Conservation (phyloP, 2,329 filamentous ascomycete genomes). For the Aspergillus sergii region DNA sequence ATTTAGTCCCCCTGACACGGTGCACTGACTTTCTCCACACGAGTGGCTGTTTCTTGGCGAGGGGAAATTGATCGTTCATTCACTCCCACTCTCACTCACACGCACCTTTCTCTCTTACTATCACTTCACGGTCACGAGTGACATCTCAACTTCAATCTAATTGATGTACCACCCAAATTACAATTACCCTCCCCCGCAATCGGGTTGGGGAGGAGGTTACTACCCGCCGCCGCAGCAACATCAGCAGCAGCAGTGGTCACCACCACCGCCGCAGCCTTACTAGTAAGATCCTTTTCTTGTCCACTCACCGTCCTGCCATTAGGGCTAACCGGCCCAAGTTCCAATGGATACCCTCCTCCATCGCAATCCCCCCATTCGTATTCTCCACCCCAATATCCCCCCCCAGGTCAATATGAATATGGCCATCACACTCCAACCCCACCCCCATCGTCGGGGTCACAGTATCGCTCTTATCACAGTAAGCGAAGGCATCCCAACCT, state of each 20-base stretch:
- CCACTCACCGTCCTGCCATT: background rate
- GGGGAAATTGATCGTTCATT: background rate
- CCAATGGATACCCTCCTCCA: conserved; percentile 12
- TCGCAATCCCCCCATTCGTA: conserved; percentile 1
- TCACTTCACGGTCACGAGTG: background rate
- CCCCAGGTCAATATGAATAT: conserved; percentile 5
- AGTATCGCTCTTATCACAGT: conserved; percentile 21
- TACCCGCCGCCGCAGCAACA: conserved; percentile 12
- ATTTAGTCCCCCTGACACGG: background rate
- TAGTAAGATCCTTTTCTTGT: conserved; percentile 9
- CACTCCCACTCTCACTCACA: background rate
- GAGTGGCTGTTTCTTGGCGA: background rate
- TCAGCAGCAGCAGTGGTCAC: conserved; percentile 15
- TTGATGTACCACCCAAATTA: conserved; percentile 27
- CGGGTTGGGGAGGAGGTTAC: conserved; percentile 20
- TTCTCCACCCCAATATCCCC: conserved; percentile 12
- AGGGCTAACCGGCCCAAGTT: conserved; percentile 1
- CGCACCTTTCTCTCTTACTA: no score
- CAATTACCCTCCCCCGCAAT: conserved; percentile 12
- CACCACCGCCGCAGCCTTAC: conserved; percentile 17
- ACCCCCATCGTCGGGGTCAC: conserved; percentile 16
- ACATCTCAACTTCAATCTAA: background rate
- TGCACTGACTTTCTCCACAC: background rate
- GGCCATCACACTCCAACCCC: conserved; percentile 19
- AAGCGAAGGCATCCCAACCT: background rate